phyloP scores from a whole-genome alignment of 495 filamentous ascomycete species.

The Polyplosphaeria fusca region DNA sequence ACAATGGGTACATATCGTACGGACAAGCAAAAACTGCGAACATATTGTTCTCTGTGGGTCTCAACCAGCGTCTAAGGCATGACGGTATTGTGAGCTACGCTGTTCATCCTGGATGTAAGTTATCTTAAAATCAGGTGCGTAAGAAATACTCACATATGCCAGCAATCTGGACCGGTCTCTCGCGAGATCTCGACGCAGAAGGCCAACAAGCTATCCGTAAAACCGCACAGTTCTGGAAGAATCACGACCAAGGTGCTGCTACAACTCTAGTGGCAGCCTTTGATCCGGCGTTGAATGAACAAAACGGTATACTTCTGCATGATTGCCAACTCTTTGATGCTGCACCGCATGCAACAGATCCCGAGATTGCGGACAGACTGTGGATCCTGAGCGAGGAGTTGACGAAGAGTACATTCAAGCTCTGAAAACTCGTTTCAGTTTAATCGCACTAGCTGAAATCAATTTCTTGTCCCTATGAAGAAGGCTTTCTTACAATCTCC shows the following conservation, averaged over 20 bases:
- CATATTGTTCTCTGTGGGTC: constrained; percentile 21
- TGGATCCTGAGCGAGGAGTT: constrained; percentile 32
- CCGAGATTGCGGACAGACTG: constrained; percentile 18
- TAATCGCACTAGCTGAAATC: no score
- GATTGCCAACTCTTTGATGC: constrained; percentile 28
- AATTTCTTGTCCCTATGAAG: no score
- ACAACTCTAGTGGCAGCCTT: constrained; percentile 33
- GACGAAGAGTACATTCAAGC: constrained; percentile 18
- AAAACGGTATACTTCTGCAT: constrained; percentile 18
- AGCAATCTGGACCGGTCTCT: constrained; percentile 30
- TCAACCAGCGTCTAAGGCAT: constrained; percentile 13
- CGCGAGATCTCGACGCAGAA: constrained; percentile 25
- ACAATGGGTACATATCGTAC: constrained; percentile 30
- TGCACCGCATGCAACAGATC: constrained; percentile 27
- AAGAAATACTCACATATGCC: background rate
- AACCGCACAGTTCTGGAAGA: constrained; percentile 31
- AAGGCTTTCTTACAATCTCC: no score
- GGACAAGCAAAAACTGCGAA: constrained; percentile 32
- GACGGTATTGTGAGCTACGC: constrained; percentile 30
- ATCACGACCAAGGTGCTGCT: constrained; percentile 27
- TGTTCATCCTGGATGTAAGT: constrained; percentile 34
- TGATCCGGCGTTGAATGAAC: constrained; percentile 28
- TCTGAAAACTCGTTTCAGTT: no score
- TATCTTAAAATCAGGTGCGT: background rate
- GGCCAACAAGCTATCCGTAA: constrained; percentile 21